These are phyloP conservation scores for Fusarium sp. DNA, from an alignment of 2,329 filamentous ascomycete genomes.

Conservation along the genomic window DNA sequence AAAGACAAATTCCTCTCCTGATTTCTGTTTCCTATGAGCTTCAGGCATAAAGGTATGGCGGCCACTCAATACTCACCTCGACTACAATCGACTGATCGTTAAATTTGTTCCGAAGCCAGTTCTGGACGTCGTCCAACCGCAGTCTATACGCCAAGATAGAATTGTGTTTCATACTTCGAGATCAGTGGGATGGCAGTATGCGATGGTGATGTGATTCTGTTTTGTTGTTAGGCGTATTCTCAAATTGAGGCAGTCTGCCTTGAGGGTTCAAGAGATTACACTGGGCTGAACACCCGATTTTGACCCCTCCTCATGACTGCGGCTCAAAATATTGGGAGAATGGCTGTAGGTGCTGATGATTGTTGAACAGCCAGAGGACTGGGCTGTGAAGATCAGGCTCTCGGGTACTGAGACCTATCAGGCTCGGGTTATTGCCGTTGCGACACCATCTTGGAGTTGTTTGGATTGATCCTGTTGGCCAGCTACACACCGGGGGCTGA, in stretches of 20 bases:
- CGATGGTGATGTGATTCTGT: background rate
- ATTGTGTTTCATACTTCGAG: constrained; percentile 2
- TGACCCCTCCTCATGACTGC: background rate
- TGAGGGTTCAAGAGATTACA: background rate
- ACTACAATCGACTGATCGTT: constrained; percentile 10
- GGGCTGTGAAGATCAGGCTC: background rate
- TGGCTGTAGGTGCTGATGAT: background rate
- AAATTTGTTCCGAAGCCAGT: background rate
- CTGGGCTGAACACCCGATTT: constrained; percentile 3
- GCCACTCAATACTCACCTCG: background rate
- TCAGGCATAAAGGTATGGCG: background rate
- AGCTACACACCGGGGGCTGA: background rate
- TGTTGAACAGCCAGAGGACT: background rate
- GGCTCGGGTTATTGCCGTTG: background rate
- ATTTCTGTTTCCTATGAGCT: background rate
- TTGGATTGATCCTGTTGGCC: background rate
- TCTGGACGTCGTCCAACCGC: background rate
- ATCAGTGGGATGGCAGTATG: background rate
- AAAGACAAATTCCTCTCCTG: background rate
- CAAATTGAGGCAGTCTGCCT: constrained; percentile 5
- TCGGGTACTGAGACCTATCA: background rate
- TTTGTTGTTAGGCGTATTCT: constrained; percentile 1
- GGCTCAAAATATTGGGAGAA: constrained; percentile 2
- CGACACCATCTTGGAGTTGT: background rate
- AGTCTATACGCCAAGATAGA: constrained; percentile 14